Percentiles rank a stretch among this genome's conserved stretches.
phyloP scores from a whole-genome alignment of 208 protist genomes.

The Acanthamoeba triangularis region DNA sequence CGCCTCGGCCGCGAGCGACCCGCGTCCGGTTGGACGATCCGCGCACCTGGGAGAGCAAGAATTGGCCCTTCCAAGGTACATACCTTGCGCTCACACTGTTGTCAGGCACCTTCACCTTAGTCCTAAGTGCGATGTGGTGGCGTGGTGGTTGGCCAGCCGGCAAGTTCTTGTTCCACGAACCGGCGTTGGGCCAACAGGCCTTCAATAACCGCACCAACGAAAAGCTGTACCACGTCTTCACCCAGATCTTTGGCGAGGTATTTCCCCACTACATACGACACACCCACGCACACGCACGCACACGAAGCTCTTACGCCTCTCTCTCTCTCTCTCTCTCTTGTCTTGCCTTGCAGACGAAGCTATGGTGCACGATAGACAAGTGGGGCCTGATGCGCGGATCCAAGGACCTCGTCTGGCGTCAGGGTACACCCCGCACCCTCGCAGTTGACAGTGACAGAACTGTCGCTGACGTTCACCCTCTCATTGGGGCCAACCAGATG shows the following conservation, averaged over 20 bases:
- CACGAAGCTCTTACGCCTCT: too few relatives aligned
- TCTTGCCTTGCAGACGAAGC: not conserved
- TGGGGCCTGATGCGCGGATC: conserved; percentile 50
- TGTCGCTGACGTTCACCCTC: not conserved
- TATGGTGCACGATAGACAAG: conserved; percentile 47
- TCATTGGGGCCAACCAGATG: not conserved
- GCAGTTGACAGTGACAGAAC: not conserved
- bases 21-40: not conserved
- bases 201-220: conserved; percentile 33
- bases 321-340: not conserved
- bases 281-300: not conserved
- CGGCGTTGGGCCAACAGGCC: not conserved
- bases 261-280: not conserved
- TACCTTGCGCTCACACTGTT: not conserved
- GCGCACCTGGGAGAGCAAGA: conserved; percentile 19
- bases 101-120: not conserved
- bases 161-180: conserved; percentile 13
- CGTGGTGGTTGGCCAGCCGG: not conserved
- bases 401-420: not conserved
- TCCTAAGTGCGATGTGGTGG: too few relatives aligned
- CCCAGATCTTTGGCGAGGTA: not conserved
- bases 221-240: conserved; percentile 53
- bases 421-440: not conserved
- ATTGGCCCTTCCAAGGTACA: conserved; percentile 4
- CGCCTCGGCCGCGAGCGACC: not conserved